phyloP scores from a whole-genome alignment of 306 rosid genomes.

The Dalbergia cochinchinensis region DNA sequence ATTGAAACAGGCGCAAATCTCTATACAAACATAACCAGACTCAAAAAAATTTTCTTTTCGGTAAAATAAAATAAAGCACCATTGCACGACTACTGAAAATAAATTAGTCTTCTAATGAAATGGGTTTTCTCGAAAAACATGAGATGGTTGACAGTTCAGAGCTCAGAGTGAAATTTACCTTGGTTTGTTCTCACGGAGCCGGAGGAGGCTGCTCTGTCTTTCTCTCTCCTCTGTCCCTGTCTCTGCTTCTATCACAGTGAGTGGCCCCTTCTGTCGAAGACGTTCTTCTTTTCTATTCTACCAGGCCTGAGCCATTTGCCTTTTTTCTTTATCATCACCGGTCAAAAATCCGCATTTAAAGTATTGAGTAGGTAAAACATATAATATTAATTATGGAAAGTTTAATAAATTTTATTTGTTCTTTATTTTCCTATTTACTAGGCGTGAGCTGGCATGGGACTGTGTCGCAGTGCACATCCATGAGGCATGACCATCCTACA shows the following conservation, averaged over 20 bases:
- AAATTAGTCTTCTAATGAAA: background rate
- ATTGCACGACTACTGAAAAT: conserved; percentile 6
- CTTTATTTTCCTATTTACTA: background rate
- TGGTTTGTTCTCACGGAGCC: conserved; percentile 38
- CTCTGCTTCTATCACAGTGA: conserved; percentile 36
- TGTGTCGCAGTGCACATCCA: conserved; percentile 24
- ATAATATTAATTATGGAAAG: conserved; percentile 10
- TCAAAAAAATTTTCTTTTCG: background rate
- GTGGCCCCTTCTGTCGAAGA: conserved; percentile 38
- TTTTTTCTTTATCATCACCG: conserved; percentile 33
- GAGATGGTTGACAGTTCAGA: background rate
- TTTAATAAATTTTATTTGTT: background rate
- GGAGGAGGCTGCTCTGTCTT: conserved; percentile 35
- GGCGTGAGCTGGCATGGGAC: conserved; percentile 29
- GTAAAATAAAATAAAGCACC: conserved; percentile 11
- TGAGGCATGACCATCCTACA: conserved; percentile 15
- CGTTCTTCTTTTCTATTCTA: conserved; percentile 35
- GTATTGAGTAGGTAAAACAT: conserved; percentile 46
- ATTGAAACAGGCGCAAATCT: conserved; percentile 61
- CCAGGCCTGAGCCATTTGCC: conserved; percentile 15
- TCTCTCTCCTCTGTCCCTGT: conserved; percentile 22
- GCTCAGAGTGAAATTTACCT: conserved; percentile 34
- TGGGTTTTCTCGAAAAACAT: conserved; percentile 19
- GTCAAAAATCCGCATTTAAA: conserved; percentile 57
- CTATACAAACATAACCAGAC: conserved; percentile 49